Evolutionary conservation across 129 eudicot genomes (phyloP).

Genomic region (Artemisia annua): DNA sequence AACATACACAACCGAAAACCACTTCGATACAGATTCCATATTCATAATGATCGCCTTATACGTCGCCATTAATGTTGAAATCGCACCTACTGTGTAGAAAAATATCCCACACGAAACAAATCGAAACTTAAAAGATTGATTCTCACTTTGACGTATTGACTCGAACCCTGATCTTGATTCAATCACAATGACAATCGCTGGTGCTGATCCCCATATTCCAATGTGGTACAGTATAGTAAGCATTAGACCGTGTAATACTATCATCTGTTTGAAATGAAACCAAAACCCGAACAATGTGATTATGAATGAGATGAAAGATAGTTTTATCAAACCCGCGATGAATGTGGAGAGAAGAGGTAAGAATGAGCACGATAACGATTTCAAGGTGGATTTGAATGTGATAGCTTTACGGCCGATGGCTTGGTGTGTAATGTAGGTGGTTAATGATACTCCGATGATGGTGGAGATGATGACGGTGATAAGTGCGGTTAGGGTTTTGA

Average conservation of each 20-base stretch:
- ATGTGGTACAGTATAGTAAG: constrained; percentile 18
- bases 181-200: constrained; percentile 39
- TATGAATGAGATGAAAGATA: neutral
- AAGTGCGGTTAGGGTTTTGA: constrained; percentile 2
- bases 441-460: constrained; percentile 18
- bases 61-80: too few species aligned
- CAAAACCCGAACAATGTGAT: too few species aligned
- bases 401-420: constrained; percentile 11
- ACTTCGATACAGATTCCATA: too few species aligned
- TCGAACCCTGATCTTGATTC: constrained; percentile 59
- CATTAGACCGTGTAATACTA: neutral
- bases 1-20: too few species aligned
- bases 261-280: neutral
- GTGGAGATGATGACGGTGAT: constrained; percentile 16
- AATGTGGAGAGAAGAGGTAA: constrained; percentile 42
- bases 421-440: constrained; percentile 12
- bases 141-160: constrained; percentile 44
- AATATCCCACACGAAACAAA: constrained; percentile 27
- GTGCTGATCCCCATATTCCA: constrained; percentile 41
- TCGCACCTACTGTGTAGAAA: too few species aligned
- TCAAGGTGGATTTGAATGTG: constrained; percentile 18
- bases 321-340: constrained; percentile 1
- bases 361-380: constrained; percentile 35
- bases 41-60: neutral
- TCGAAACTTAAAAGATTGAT: constrained; percentile 43